phyloP scores from a whole-genome alignment of 208 protist species.

The Trypanosoma vivax region DNA sequence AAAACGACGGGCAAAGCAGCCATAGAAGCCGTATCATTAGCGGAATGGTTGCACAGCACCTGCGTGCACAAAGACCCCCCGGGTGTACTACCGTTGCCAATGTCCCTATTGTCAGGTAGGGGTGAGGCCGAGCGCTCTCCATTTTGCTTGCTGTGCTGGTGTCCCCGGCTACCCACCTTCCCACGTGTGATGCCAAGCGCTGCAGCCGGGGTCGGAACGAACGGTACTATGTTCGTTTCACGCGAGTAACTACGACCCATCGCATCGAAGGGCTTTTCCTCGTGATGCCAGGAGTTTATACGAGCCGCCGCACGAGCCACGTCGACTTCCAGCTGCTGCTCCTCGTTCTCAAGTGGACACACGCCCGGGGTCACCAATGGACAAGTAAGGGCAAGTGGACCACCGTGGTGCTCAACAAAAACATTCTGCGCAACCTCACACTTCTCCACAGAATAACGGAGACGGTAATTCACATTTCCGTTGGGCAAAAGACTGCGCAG shows the following conservation, averaged over 20 bases:
- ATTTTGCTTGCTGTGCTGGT: background rate
- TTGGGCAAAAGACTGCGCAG: slow-evolving; percentile 47
- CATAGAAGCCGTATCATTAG: background rate
- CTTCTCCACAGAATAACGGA: background rate
- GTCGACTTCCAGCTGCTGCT: slow-evolving; percentile 13
- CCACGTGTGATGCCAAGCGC: slow-evolving; percentile 2
- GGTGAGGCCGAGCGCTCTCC: background rate
- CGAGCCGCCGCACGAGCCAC: slow-evolving; percentile 14
- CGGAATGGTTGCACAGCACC: background rate
- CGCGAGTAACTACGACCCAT: background rate
- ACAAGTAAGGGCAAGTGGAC: background rate
- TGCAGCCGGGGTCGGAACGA: slow-evolving; percentile 12
- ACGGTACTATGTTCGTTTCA: background rate
- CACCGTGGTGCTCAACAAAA: background rate
- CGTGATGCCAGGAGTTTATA: slow-evolving; percentile 6
- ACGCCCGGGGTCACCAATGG: background rate
- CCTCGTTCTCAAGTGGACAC: slow-evolving; percentile 14
- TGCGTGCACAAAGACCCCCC: background rate
- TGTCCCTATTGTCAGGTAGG: background rate
- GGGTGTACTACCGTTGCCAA: background rate
- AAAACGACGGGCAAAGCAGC: background rate
- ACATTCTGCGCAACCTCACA: background rate
- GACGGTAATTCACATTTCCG: slow-evolving; percentile 18
- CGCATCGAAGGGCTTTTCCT: slow-evolving; percentile 2
- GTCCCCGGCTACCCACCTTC: background rate